Conservation (phyloP, 2,329 filamentous ascomycete species). For the Pyrenophora teres region DNA sequence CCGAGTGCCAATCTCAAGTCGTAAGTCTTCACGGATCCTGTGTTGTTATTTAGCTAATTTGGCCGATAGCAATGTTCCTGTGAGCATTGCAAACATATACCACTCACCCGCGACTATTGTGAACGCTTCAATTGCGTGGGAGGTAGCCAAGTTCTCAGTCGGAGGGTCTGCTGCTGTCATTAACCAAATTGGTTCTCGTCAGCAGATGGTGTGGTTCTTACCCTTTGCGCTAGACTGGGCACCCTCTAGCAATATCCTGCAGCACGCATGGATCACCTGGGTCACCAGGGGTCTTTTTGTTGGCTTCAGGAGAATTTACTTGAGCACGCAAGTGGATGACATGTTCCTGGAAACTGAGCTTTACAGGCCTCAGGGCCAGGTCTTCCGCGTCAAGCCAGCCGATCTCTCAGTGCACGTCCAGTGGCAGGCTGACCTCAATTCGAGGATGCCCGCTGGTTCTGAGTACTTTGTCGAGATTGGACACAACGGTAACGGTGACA, state of each 20-base stretch:
- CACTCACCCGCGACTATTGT: slow-evolving; percentile 64
- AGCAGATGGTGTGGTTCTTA: slow-evolving; percentile 68
- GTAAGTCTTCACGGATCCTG: slow-evolving; percentile 20
- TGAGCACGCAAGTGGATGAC: slow-evolving; percentile 65
- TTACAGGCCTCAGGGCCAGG: slow-evolving; percentile 52
- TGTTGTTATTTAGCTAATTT: slow-evolving; percentile 8
- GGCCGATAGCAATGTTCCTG: slow-evolving; percentile 25
- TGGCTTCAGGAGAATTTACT: slow-evolving; percentile 60
- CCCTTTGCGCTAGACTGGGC: slow-evolving; percentile 59
- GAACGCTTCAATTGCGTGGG: slow-evolving; percentile 58
- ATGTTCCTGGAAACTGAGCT: slow-evolving; percentile 59
- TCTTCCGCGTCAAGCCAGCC: slow-evolving; percentile 54
- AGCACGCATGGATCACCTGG: slow-evolving; percentile 68
- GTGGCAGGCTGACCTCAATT: slow-evolving; percentile 39
- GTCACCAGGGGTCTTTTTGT: slow-evolving; percentile 63
- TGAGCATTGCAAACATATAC: slow-evolving; percentile 52
- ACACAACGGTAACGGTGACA: slow-evolving; percentile 47
- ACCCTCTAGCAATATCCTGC: slow-evolving; percentile 61
- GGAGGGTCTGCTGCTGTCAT: slow-evolving; percentile 62
- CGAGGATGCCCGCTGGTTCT: slow-evolving; percentile 41
- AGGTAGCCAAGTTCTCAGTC: slow-evolving; percentile 55
- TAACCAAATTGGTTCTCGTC: slow-evolving; percentile 60
- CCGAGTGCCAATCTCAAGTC: slow-evolving; percentile 60
- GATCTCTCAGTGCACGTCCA: slow-evolving; percentile 38
- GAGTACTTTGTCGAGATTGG: slow-evolving; percentile 46